These are phyloP conservation scores for Mycena sp. DNA, from an alignment of 1,284 basidiomycete genomes.

Conservation along the genomic window DNA sequence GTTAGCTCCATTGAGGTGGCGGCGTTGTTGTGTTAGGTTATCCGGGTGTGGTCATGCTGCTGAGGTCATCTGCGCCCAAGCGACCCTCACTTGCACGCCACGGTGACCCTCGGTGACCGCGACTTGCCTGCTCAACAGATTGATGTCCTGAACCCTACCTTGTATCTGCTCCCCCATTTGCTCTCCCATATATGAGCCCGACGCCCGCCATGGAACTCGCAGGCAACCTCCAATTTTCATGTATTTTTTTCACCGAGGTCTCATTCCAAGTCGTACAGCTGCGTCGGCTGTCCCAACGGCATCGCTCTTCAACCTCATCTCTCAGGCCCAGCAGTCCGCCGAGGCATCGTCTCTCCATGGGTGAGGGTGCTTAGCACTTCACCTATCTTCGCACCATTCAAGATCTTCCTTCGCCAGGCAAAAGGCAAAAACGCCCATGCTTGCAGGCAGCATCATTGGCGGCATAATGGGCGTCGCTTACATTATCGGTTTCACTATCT, in stretches of 20 bases:
- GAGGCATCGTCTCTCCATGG: conserved; percentile 44
- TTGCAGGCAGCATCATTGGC: conserved; percentile 70
- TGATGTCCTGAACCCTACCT: conserved; percentile 14
- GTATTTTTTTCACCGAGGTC: too few relatives aligned
- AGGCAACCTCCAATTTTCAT: not conserved
- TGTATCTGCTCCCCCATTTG: not conserved
- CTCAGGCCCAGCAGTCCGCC: conserved; percentile 34
- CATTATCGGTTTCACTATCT: conserved; percentile 57
- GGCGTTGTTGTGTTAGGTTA: too few relatives aligned
- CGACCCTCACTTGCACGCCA: not conserved
- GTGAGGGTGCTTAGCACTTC: conserved; percentile 34
- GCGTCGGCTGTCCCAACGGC: too few relatives aligned
- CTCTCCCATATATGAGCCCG: not conserved
- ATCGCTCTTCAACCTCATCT: too few relatives aligned
- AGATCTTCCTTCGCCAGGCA: conserved; percentile 45
- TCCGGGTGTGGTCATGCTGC: not conserved
- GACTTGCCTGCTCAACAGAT: not conserved
- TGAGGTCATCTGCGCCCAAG: not conserved
- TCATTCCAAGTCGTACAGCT: too few relatives aligned
- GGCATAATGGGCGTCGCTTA: conserved; percentile 61
- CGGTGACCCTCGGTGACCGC: not conserved
- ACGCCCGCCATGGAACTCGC: conserved; percentile 1
- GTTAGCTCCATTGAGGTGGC: too few relatives aligned
- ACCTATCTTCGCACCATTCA: not conserved
- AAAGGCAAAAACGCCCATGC: conserved; percentile 67